Base-by-base conservation (phyloP, 1,284 basidiomycete species). In the Boletus sp. region DNA sequence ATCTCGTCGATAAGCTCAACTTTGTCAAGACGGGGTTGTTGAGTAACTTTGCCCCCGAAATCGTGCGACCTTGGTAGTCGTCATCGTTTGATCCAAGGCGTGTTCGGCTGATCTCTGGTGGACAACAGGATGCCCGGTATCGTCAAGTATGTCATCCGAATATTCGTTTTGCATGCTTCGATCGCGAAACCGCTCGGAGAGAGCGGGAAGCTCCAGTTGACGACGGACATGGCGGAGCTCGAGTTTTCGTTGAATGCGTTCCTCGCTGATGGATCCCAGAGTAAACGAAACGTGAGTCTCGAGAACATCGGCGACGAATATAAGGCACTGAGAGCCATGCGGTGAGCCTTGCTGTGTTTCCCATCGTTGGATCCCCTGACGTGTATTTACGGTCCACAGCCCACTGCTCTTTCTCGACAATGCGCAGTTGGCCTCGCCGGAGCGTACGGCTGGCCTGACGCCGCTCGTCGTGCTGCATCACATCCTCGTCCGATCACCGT, bases 201-300 rank as follows among this genome's bases (percentile, higher is more conserved):
- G 78, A 85, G 84, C 61, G 93, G 94, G 3, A 96, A 96, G 71
- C 81, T 98, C 38, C 93, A 95, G 75, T 81, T 98, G 62, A 94
- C 94, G 57, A 91, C 88, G 56, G 96, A 98, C 74, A 96, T 97
- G 94, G 92, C 96, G 1, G 93, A 95, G 74, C 83, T 98, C 56
- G 97, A 98, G 77, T 97, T 98, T 74, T 88, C 90, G 0, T 75
- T 96, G 56, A 90, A 87, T 67, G 85, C 90, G 3, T 93, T 97
- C 71, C 79, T 95, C 70, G 80, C 80, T 53, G 81, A 89, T 67
- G 80, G 83, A 47, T 73, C 78, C 11, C 83, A 84, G 64, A 80
- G 76, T 61, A 86, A 87, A 67, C 83, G 86, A 6, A 84, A 85
- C 2, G 81, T 84, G 17, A 85, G 83, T 66, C 79, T 94, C 50